Evolutionary conservation across 1,284 basidiomycete species (phyloP), one percentile per base, ranked within the genome.

Genomic region (Anthracocystis panici-leucophaei): DNA sequence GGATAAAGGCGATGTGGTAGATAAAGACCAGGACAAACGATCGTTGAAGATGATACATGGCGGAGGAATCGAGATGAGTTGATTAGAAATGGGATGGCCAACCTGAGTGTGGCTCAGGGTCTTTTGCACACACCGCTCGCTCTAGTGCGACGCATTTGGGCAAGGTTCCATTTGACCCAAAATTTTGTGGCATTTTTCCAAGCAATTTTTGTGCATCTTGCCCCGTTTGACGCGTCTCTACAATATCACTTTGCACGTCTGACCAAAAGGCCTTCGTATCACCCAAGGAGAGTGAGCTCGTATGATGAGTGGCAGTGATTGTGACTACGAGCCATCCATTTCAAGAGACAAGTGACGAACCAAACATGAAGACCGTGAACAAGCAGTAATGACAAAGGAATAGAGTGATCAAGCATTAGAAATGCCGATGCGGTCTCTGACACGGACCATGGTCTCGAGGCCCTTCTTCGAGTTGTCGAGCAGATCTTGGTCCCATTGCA

Each of bases 401-500:
- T 16, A 16, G 35, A 38, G 35, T 23, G 7, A 18, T 60, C 48
- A 75, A 11, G 57, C 60, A 11, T 55, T 65, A 2, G 73, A 70
- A 18, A 72, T 41, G 25, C 81, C 82, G 33, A 84, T 75, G 20
- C 79, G 68, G 57, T 77, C 79, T 8, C 82, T 81, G 3, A 91
- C 91, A 85, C 90, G 89, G 33, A 94, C 88, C 11, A 92, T 86
- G n/a, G 92, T 93, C 86, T 94, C 93, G 56, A 92, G 87, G 16
- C 88, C 87, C 56, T 87, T 85, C 58, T 86, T 78, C 38, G 91
- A 92, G 74, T 90, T 91, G 45, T 92, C 88, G 20, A 94, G 79
- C n/a, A 97, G 86, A 84, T 98, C 96, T 75, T 94, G 91, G 81
- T 98, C 96, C 91, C 93, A 97, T 81, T 91, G 87, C 6, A 97